phyloP scores from a whole-genome alignment of 768 basidiomycete species.

The Phlegmacium glaucopus region DNA sequence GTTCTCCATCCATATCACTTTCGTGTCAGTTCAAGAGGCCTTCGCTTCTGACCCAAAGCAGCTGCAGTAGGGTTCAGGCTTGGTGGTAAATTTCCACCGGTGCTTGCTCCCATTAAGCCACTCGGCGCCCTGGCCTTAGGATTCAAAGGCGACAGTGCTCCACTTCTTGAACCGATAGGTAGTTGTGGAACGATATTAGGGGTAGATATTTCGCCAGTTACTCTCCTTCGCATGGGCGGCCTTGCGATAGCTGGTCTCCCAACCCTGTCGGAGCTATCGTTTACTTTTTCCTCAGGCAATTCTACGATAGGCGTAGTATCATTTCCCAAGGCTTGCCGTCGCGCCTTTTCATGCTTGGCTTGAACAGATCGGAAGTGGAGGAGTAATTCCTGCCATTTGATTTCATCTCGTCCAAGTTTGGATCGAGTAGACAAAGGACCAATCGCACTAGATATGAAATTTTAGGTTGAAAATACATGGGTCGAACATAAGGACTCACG shows the following conservation, averaged over 20 bases:
- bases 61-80: conserved; percentile 23
- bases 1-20: conserved; percentile 12
- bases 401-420: conserved; percentile 81
- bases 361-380: conserved; percentile 91
- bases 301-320: conserved; percentile 54
- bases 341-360: conserved; percentile 86
- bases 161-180: conserved; percentile 32
- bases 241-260: conserved; percentile 26
- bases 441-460: conserved; percentile 19
- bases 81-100: conserved; percentile 9
- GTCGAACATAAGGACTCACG: conserved; percentile 43
- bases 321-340: conserved; percentile 70
- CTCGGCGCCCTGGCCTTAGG: conserved; percentile 58
- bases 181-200: conserved; percentile 23
- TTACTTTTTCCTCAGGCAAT: conserved; percentile 40
- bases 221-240: conserved; percentile 57
- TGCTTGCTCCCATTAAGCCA: conserved; percentile 24
- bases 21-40: conserved; percentile 29
- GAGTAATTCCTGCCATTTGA: conserved; percentile 96
- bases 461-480: neutral
- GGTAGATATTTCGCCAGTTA: conserved; percentile 48
- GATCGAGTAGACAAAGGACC: conserved; percentile 56
- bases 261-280: conserved; percentile 24
- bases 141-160: conserved; percentile 69
- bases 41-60: conserved; percentile 27